phyloP scores from a whole-genome alignment of 208 protist genomes.

The Leishmania guyanensis region DNA sequence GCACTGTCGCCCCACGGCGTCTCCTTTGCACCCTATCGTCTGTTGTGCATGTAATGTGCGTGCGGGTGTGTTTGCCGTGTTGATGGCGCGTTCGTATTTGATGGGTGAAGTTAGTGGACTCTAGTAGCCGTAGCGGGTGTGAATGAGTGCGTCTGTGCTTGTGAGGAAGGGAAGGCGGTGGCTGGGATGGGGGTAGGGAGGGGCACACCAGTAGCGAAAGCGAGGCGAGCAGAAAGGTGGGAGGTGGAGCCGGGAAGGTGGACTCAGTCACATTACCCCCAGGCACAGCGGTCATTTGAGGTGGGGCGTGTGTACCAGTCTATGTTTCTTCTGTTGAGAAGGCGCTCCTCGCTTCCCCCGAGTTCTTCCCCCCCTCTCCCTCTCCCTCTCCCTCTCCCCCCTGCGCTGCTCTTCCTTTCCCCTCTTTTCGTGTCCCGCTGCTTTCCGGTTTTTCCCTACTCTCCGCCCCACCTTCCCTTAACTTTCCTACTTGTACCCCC shows the following conservation, averaged over 20 bases:
- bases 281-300: neutral
- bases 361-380: too few species aligned
- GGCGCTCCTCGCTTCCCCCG: neutral
- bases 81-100: neutral
- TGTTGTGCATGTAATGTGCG: neutral
- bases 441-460: neutral
- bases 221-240: neutral
- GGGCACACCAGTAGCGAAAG: neutral
- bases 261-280: neutral
- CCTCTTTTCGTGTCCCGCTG: neutral
- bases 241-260: neutral
- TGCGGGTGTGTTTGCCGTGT: neutral
- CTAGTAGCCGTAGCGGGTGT: conserved; percentile 7
- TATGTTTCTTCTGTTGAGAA: neutral
- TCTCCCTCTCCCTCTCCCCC: neutral
- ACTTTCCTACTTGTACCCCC: neutral
- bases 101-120: conserved; percentile 5
- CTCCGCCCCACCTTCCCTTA: neutral
- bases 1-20: neutral
- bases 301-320: neutral
- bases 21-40: neutral
- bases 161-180: neutral
- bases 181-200: neutral
- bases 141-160: neutral
- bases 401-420: neutral